Base-by-base conservation (phyloP, 139 green algal genomes). In the Chlorella sp. region DNA sequence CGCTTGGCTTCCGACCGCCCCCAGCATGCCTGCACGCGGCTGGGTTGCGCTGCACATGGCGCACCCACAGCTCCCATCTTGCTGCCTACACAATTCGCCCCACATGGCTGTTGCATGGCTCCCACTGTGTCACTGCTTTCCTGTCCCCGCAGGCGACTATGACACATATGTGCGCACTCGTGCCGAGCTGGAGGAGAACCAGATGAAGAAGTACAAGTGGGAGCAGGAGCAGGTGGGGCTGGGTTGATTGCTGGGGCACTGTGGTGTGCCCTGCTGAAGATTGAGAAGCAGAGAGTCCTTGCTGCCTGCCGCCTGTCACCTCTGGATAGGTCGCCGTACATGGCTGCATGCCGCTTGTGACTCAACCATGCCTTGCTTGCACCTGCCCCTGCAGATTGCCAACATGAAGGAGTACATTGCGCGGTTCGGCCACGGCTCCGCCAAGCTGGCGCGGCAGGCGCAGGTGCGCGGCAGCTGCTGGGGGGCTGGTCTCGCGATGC, bases 161-260 rank as follows among this genome's bases (percentile, higher is more conserved):
- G 96, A 99, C 92, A 92, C 91, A 43, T 99, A 96, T 85, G 82
- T 96, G 22, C 90, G 93, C 81, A 98, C 96, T 7, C 86, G 95
- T 19, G 81, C 87, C 11, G 96, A 99, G 88, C 85, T 95, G 60
- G 97, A 99, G 89, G 94, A 97, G 81, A 96, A 96, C 82, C 97
- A 99, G 90, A 94, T 95, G 92, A 99, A 99, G 90, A 96, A 96
- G 83, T 98, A 96, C 87, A 94, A 96, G 85, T 95, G 88, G 91
- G 88, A 93, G 83, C 90, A 92, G 83, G 90, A 93, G 56, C 86
- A 60, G 51, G 51, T 60, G 51, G 8, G 51, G 51, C 24, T 60
- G 51, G 16, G 51, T 60, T 24, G 9, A 24, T 60, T 2, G 24
- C 2, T 60, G 9, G 51, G 51, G 51, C 4, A 16, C 13, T 60